phyloP scores from a whole-genome alignment of 495 filamentous ascomycete genomes.

The Aspergillus steynii region DNA sequence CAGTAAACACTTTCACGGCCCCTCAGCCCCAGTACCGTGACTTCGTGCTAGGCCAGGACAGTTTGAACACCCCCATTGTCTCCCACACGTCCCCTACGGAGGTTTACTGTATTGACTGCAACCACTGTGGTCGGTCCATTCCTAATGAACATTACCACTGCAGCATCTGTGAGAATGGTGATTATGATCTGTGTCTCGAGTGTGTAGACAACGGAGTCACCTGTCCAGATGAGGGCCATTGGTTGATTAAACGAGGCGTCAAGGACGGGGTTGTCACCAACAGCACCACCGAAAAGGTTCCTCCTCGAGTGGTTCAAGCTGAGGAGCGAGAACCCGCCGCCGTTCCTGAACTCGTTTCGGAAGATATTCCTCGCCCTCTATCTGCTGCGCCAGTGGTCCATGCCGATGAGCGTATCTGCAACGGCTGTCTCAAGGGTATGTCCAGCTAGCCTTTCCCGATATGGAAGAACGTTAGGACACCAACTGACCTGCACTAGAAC shows the following conservation, averaged over 20 bases:
- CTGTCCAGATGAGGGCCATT: conserved; percentile 78
- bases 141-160: conserved; percentile 90
- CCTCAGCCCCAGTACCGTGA: conserved; percentile 29
- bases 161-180: conserved; percentile 85
- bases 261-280: conserved; percentile 74
- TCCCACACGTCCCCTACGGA: conserved; percentile 35
- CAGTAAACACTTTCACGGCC: conserved; percentile 8
- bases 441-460: conserved; percentile 4
- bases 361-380: conserved; percentile 10
- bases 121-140: conserved; percentile 78
- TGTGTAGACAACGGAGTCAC: conserved; percentile 75
- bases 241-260: conserved; percentile 89
- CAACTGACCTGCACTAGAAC: conserved; percentile 48
- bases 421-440: conserved; percentile 81
- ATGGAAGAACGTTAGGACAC: neutral
- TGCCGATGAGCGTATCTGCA: conserved; percentile 73
- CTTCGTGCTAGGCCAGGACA: conserved; percentile 34
- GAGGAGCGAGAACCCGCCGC: conserved; percentile 9
- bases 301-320: conserved; percentile 52
- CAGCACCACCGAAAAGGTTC: conserved; percentile 79
- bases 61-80: conserved; percentile 28
- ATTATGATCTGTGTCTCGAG: conserved; percentile 86
- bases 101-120: conserved; percentile 79
- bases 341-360: conserved; percentile 14
- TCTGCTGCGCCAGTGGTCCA: conserved; percentile 10